Percentiles rank a stretch among this genome's conserved stretches.
Evolutionary conservation across 495 filamentous ascomycete genomes (phyloP).

Genomic region (Hypomontagnella submonticulosa): DNA sequence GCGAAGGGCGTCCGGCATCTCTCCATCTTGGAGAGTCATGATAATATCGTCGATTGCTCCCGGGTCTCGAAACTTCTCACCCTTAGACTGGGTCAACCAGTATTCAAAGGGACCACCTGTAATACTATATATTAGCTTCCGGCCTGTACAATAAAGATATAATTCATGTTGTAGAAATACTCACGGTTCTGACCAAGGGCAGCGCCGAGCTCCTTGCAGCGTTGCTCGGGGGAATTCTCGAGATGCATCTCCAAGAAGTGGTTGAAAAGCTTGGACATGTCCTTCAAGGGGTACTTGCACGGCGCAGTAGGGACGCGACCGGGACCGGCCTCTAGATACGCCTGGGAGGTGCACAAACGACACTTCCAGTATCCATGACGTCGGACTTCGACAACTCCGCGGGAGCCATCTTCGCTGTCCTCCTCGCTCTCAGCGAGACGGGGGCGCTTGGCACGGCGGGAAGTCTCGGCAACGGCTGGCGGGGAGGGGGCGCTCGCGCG

Average conservation of each 20-base stretch:
- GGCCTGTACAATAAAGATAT: constrained; percentile 5
- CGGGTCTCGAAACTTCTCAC: constrained; percentile 48
- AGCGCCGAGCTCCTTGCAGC: constrained; percentile 54
- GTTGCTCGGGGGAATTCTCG: constrained; percentile 52
- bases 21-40: constrained; percentile 42
- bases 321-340: constrained; percentile 52
- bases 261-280: constrained; percentile 59
- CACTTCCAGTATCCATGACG: constrained; percentile 60
- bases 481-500: constrained; percentile 2
- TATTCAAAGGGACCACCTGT: constrained; percentile 59
- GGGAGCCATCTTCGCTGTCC: constrained; percentile 34
- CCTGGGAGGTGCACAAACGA: constrained; percentile 53
- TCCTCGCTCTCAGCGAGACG: not conserved
- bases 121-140: constrained; percentile 17
- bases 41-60: constrained; percentile 51
- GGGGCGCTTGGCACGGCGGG: too few species aligned
- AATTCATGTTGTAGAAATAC: constrained; percentile 2
- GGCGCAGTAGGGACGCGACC: constrained; percentile 56
- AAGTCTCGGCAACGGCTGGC: too few species aligned
- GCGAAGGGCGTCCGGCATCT: too few species aligned
- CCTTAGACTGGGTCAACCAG: constrained; percentile 54
- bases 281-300: constrained; percentile 60
- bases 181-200: constrained; percentile 54
- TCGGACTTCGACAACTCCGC: constrained; percentile 36
- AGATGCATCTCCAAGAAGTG: constrained; percentile 58